Base-by-base conservation (phyloP, 2,329 filamentous ascomycete genomes). In the Alternaria sp. region DNA sequence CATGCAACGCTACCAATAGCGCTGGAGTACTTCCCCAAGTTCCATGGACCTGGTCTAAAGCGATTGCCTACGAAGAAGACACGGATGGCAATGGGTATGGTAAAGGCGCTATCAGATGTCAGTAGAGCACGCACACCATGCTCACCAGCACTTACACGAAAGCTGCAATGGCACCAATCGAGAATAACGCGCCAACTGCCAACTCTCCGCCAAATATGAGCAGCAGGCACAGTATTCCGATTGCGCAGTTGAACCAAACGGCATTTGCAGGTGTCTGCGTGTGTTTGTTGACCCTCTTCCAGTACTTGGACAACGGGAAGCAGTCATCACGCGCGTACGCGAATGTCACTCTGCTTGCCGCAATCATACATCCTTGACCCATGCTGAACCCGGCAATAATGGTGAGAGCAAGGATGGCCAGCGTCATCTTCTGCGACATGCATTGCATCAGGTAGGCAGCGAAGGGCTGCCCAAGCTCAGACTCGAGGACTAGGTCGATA, bases 311-410 rank as follows among this genome's bases (percentile, higher is more conserved):
- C 6, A 87, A 72, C 0, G 90, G 90, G 73, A 92, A 90, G 74
- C 88, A 90, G 69, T 88, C 89, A 71, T 92, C 90, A 32, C 90
- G 88, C 17, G 90, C 89, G 77, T 92, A 92, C 15, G 90, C 90
- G 71, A 90, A 93, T 1, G 89, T 90, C 47, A 91, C 90, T 51
- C 90, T 85, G 21, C 87, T 90, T 6, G 86, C 86, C 8, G 86
- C 85, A 40, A 92, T 86, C 88, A 91, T 91, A 74, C 89, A 91
- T 2, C 89, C 90, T 75, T 92, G 89, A 6, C 90, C 90, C 88
- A 92, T 91, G 44, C 85, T 87, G 73, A 91, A 92, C 3, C 88
- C 87, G 61, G 89, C 90, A 44, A 92, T 82, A 66, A 92, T 90
- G 2, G 89, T 92, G 45, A 92, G 78, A 0, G 85, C 80, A 12